Conservation (phyloP, 495 filamentous ascomycete species). For the Aspergillus nidulans region DNA sequence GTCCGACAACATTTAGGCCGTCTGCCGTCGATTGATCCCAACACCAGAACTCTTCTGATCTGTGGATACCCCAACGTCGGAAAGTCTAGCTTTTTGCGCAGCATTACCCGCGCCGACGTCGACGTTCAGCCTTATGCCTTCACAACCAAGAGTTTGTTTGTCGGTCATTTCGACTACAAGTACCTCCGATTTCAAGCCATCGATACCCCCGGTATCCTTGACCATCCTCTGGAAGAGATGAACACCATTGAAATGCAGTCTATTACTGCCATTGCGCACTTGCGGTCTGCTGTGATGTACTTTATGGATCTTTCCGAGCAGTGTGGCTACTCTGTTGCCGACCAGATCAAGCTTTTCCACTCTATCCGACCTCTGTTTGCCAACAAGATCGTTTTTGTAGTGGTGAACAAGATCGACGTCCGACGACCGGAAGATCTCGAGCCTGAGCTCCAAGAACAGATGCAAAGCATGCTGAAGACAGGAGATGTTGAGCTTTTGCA, state of each 20-base stretch:
- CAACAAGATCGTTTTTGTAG: conserved; percentile 93
- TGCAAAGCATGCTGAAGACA: conserved; percentile 75
- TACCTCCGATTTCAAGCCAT: conserved; percentile 91
- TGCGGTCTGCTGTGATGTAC: conserved; percentile 89
- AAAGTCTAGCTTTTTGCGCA: conserved; percentile 90
- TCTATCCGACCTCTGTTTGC: conserved; percentile 94
- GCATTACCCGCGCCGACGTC: conserved; percentile 90
- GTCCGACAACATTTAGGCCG: conserved; percentile 96
- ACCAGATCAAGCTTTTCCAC: conserved; percentile 89
- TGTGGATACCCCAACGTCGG: conserved; percentile 98
- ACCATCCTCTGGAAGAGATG: conserved; percentile 98
- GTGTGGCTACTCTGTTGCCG: conserved; percentile 89
- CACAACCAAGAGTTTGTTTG: conserved; percentile 96
- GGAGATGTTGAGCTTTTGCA: conserved; percentile 88
- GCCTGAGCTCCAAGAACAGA: conserved; percentile 66
- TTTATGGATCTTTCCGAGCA: conserved; percentile 99
- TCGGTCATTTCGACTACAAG: conserved; percentile 98
- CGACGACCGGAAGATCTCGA: conserved; percentile 84
- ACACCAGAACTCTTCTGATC: conserved; percentile 89
- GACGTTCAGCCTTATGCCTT: conserved; percentile 98
- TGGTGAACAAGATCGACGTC: conserved; percentile 98
- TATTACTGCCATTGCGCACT: conserved; percentile 94
- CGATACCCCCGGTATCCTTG: conserved; percentile 89
- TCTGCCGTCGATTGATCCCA: conserved; percentile 96
- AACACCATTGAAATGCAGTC: conserved; percentile 99